Percentiles rank a stretch among this genome's conserved stretches.
Evolutionary conservation across 73 alveolate genomes (phyloP).

Genomic region (Blepharisma japonicum): DNA sequence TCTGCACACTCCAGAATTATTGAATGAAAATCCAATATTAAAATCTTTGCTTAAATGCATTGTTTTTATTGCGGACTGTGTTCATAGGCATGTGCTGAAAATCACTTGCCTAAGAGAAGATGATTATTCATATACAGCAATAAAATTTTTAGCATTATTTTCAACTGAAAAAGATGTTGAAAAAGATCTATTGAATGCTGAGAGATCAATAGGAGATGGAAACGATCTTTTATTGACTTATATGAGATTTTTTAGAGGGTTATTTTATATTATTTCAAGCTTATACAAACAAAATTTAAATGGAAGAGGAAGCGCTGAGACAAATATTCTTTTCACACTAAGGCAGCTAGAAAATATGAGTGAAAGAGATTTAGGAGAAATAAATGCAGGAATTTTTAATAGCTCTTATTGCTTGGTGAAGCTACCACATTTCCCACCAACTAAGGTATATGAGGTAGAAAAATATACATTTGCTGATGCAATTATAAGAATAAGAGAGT

Average conservation of each 20-base stretch:
- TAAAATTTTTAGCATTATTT: background rate
- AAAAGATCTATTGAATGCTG: background rate
- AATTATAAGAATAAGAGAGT: background rate
- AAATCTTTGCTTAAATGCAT: background rate
- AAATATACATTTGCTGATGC: background rate
- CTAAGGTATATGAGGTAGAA: slow-evolving; percentile 4
- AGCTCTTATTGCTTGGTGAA: background rate
- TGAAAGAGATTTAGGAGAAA: background rate
- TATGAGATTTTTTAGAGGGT: background rate
- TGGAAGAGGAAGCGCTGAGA: slow-evolving; percentile 8
- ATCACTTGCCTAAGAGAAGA: slow-evolving; percentile 18
- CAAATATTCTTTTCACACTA: background rate
- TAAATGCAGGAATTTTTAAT: background rate
- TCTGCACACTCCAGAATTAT: background rate
- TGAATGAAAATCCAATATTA: background rate
- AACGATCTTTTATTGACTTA: background rate
- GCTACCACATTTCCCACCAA: slow-evolving; percentile 12
- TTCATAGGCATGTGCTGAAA: slow-evolving; percentile 4
- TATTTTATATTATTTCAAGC: background rate
- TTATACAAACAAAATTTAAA: background rate
- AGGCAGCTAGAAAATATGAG: background rate
- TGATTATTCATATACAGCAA: slow-evolving; percentile 12
- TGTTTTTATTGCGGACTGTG: background rate
- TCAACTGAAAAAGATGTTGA: background rate
- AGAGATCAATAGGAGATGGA: background rate